phyloP scores from a whole-genome alignment of 1,284 basidiomycete genomes.

The Cutaneotrichosporon arboriforme region DNA sequence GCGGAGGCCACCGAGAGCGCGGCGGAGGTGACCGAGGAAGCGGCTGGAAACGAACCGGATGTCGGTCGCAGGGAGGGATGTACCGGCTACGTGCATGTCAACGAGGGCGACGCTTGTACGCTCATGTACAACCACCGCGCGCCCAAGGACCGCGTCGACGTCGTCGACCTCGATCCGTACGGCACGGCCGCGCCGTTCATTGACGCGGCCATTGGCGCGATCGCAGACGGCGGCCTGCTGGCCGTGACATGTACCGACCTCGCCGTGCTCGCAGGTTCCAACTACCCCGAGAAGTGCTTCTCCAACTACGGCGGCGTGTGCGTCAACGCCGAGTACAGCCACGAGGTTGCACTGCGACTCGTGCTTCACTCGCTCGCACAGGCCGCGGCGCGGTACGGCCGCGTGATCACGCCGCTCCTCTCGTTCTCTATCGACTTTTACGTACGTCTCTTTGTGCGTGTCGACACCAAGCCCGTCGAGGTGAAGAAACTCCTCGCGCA shows the following conservation, averaged over 20 bases:
- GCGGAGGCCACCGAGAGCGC: neutral
- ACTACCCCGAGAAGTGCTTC: conserved; percentile 95
- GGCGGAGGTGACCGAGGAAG: conserved; percentile 12
- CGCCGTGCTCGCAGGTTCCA: conserved; percentile 85
- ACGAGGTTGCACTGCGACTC: conserved; percentile 84
- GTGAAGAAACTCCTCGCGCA: conserved; percentile 62
- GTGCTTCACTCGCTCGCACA: conserved; percentile 79
- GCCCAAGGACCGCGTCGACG: conserved; percentile 72
- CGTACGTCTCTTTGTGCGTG: conserved; percentile 81
- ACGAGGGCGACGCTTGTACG: conserved; percentile 87
- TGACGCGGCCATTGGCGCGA: conserved; percentile 88
- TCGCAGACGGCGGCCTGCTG: conserved; percentile 84
- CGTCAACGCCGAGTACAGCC: conserved; percentile 85
- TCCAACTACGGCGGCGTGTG: conserved; percentile 95
- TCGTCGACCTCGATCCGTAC: conserved; percentile 95
- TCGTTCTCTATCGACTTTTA: conserved; percentile 98
- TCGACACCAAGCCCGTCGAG: conserved; percentile 70
- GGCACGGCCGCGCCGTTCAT: conserved; percentile 96
- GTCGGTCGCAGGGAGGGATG: conserved; percentile 40
- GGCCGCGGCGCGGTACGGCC: conserved; percentile 84
- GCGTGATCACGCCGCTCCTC: conserved; percentile 83
- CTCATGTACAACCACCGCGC: conserved; percentile 85
- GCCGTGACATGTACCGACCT: conserved; percentile 97
- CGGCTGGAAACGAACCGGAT: conserved; percentile 20
- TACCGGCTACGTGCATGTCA: conserved; percentile 65